phyloP scores from a whole-genome alignment of 1,284 basidiomycete species.

The Earliella scabrosa region DNA sequence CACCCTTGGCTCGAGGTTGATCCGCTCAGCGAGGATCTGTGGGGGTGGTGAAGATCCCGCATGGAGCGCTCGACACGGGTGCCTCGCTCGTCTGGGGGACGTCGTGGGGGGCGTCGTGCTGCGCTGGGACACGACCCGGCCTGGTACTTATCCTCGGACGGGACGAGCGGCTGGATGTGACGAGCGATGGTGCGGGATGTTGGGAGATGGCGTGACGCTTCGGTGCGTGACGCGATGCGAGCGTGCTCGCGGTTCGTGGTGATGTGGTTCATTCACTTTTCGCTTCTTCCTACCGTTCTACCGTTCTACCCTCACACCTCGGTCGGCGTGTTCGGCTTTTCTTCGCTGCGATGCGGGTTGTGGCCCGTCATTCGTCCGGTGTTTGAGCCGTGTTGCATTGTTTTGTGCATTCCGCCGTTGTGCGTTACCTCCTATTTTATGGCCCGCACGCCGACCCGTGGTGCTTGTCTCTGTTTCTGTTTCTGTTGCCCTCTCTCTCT shows the following conservation, averaged over 20 bases:
- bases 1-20: slow-evolving; percentile 74
- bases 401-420: too few species aligned
- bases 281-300: background rate
- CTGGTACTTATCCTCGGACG: slow-evolving; percentile 2
- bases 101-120: too few species aligned
- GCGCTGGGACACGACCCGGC: too few species aligned
- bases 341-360: background rate
- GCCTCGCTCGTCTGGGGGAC: too few species aligned
- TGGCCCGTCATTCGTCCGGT: background rate
- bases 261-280: background rate
- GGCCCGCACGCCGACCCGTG: slow-evolving; percentile 9
- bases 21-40: slow-evolving; percentile 28
- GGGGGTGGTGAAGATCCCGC: slow-evolving; percentile 24
- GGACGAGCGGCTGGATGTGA: slow-evolving; percentile 1
- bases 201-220: slow-evolving; percentile 23
- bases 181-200: slow-evolving; percentile 22
- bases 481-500: background rate
- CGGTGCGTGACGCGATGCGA: slow-evolving; percentile 4
- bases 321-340: slow-evolving; percentile 15
- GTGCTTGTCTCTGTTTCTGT: background rate
- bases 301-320: too few species aligned
- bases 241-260: background rate
- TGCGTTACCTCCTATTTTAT: slow-evolving; percentile 10
- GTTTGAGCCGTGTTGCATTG: background rate
- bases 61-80: too few species aligned